Percentiles rank a stretch among this genome's conserved stretches.
These are phyloP conservation scores for Moricandia moricandioides DNA, from an alignment of 345 rosid genomes.

Conservation along the genomic window DNA sequence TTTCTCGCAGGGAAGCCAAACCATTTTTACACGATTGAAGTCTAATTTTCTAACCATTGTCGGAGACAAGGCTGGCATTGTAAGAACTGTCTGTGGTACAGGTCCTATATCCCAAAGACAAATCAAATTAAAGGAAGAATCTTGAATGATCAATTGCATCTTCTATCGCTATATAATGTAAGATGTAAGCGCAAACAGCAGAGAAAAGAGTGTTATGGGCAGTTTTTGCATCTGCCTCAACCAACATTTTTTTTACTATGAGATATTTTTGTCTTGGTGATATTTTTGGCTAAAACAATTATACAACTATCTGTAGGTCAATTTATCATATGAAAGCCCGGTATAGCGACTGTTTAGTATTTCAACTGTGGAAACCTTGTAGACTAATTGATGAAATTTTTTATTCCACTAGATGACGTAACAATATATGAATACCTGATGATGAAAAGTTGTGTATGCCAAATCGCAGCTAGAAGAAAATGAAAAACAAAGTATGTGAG, in stretches of 20 bases:
- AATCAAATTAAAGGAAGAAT: slow-evolving; percentile 15
- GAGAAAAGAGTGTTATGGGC: neutral
- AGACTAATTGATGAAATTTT: neutral
- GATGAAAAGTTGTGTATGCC: slow-evolving; percentile 69
- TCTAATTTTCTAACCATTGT: slow-evolving; percentile 67
- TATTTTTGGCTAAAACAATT: neutral
- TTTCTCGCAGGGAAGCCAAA: slow-evolving; percentile 29
- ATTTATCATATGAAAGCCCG: neutral
- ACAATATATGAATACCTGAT: slow-evolving; percentile 51
- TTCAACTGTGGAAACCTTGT: neutral
- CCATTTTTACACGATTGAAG: neutral
- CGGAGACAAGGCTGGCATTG: slow-evolving; percentile 99
- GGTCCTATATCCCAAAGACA: slow-evolving; percentile 58
- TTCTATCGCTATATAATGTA: neutral
- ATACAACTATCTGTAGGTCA: neutral
- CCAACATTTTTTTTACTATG: neutral
- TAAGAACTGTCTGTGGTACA: slow-evolving; percentile 60
- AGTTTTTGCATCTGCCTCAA: slow-evolving; percentile 3
- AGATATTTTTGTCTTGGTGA: neutral
- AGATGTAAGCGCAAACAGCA: slow-evolving; percentile 6
- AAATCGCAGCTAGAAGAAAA: slow-evolving; percentile 55
- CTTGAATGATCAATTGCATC: neutral
- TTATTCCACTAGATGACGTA: slow-evolving; percentile 17
- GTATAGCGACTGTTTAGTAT: slow-evolving; percentile 1
- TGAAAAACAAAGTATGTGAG: slow-evolving; percentile 20